phyloP scores from a whole-genome alignment of 108 stramenopile genomes.

The Nitzschia putrida region DNA sequence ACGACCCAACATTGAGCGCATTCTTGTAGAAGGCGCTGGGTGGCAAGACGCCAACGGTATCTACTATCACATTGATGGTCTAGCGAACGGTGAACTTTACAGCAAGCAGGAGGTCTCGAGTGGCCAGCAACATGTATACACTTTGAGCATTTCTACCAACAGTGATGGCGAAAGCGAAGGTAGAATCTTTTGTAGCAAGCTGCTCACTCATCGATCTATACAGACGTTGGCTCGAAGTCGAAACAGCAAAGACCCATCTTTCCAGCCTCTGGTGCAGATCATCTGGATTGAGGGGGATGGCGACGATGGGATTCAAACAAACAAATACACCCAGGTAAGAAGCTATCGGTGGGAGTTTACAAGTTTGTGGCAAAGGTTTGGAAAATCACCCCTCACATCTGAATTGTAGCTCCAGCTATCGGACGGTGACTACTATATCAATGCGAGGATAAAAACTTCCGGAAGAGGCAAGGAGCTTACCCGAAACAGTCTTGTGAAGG shows the following conservation, averaged over 20 bases:
- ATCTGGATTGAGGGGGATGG: conserved; percentile 10
- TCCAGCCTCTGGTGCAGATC: conserved; percentile 39
- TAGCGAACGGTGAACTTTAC: conserved; percentile 32
- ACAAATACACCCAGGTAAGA: conserved; percentile 14
- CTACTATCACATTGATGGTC: conserved; percentile 47
- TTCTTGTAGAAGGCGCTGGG: conserved; percentile 67
- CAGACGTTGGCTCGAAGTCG: conserved; percentile 1
- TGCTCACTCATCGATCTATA: conserved; percentile 26
- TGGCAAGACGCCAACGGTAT: conserved; percentile 51
- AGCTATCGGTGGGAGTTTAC: too few relatives aligned
- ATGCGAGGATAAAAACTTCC: conserved; percentile 14
- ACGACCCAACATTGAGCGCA: conserved; percentile 48
- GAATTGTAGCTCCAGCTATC: conserved; percentile 25
- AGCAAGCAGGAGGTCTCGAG: conserved; percentile 54
- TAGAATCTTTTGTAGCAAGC: conserved; percentile 38
- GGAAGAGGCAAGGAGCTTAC: conserved; percentile 15
- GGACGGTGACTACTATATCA: conserved; percentile 37
- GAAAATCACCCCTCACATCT: background rate
- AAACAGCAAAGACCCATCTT: conserved; percentile 6
- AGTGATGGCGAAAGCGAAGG: conserved; percentile 19
- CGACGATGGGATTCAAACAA: background rate
- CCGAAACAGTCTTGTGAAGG: conserved; percentile 20
- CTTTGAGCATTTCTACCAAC: conserved; percentile 17
- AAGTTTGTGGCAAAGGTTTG: too few relatives aligned
- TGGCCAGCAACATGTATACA: conserved; percentile 41